These are phyloP conservation scores for Recurvomyces mirabilis DNA, from an alignment of 495 filamentous ascomycete genomes.

Conservation along the genomic window DNA sequence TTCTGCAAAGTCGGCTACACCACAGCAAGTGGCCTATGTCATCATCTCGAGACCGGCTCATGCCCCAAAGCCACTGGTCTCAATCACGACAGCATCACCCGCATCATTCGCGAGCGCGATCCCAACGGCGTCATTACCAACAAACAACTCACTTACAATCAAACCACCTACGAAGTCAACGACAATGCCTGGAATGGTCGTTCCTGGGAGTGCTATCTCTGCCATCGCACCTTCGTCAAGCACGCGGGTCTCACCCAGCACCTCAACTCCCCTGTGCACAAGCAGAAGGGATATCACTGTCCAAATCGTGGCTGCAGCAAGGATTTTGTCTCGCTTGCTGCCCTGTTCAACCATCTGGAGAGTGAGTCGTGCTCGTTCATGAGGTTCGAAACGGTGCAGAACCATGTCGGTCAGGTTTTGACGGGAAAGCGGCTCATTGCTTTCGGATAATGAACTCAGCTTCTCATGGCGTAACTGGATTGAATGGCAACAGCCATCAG, in stretches of 20 bases:
- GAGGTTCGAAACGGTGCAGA: slow-evolving; percentile 39
- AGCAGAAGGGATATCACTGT: slow-evolving; percentile 44
- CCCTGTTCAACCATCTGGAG: slow-evolving; percentile 44
- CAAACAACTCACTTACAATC: slow-evolving; percentile 24
- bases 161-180: slow-evolving; percentile 13
- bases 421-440: not conserved
- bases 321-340: slow-evolving; percentile 39
- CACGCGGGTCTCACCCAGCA: slow-evolving; percentile 22
- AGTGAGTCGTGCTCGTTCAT: slow-evolving; percentile 42
- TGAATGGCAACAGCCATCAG: not conserved
- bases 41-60: slow-evolving; percentile 38
- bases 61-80: slow-evolving; percentile 30
- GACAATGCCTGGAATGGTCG: slow-evolving; percentile 31
- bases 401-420: slow-evolving; percentile 1
- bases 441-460: not conserved
- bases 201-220: slow-evolving; percentile 38
- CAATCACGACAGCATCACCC: slow-evolving; percentile 38
- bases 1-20: slow-evolving; percentile 35
- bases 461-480: too few relatives aligned
- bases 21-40: slow-evolving; percentile 34
- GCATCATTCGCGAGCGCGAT: slow-evolving; percentile 39
- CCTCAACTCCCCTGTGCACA: slow-evolving; percentile 25
- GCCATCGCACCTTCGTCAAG: slow-evolving; percentile 31
- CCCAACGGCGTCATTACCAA: slow-evolving; percentile 35
- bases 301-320: slow-evolving; percentile 35